Percentiles rank a stretch among this genome's conserved stretches.
phyloP scores from a whole-genome alignment of 2,329 filamentous ascomycete genomes.

The Epichloe scottii region DNA sequence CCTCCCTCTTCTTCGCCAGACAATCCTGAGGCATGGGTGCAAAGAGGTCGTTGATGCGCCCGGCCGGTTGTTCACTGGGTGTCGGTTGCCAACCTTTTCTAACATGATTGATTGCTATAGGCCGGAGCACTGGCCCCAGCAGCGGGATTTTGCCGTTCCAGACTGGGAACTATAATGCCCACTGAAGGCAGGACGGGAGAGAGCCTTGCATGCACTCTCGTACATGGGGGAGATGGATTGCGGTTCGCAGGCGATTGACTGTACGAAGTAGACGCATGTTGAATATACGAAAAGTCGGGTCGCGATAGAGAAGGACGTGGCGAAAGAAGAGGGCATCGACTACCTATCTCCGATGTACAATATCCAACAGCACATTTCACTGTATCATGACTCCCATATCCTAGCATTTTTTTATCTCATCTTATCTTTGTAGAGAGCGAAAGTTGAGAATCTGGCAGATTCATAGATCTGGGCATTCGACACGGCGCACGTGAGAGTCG shows the following conservation, averaged over 20 bases:
- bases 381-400: neutral
- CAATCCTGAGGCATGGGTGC: too few species aligned
- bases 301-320: too few species aligned
- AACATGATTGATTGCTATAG: conserved; percentile 12
- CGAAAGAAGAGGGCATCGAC: neutral
- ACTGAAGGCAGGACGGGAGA: neutral
- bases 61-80: too few species aligned
- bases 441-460: neutral
- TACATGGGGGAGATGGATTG: neutral
- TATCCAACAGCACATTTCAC: neutral
- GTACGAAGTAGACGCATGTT: neutral
- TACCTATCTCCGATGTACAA: neutral
- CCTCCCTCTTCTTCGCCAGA: neutral
- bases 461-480: neutral
- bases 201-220: neutral
- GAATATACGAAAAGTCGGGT: too few species aligned
- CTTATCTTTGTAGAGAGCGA: neutral
- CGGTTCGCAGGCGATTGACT: neutral
- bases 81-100: conserved; percentile 3
- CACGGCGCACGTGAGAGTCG: neutral
- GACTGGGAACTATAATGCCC: conserved; percentile 25
- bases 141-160: conserved; percentile 28
- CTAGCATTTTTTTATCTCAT: too few species aligned
- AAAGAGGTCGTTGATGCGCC: too few species aligned
- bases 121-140: conserved; percentile 27